Conservation (phyloP, 2,329 filamentous ascomycete genomes). For the Colletotrichum shisoi region DNA sequence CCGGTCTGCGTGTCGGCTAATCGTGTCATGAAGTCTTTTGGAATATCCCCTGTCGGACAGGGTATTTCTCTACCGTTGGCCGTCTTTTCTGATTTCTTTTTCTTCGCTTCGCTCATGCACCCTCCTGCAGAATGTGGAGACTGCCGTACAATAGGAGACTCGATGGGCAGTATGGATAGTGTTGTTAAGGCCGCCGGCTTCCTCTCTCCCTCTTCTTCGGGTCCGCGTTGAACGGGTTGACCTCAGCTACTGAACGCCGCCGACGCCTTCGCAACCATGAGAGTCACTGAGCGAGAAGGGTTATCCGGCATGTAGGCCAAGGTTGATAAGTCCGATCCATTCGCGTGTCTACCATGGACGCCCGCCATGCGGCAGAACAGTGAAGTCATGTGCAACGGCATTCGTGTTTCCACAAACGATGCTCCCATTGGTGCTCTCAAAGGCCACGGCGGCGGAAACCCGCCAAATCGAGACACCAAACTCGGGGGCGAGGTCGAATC, state of each 20-base stretch:
- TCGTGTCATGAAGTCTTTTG: constrained; percentile 1
- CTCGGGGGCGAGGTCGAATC: background rate
- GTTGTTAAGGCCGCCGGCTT: background rate
- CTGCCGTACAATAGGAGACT: background rate
- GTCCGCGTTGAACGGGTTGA: background rate
- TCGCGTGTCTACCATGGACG: too few relatives aligned
- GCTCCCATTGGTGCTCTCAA: too few relatives aligned
- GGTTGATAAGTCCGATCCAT: too few relatives aligned
- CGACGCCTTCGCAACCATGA: background rate
- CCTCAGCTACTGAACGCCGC: background rate
- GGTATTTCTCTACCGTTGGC: background rate
- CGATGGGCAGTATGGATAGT: background rate
- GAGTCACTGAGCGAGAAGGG: background rate
- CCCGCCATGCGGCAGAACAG: too few relatives aligned
- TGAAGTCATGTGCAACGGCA: too few relatives aligned
- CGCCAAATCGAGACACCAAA: background rate
- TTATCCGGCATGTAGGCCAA: too few relatives aligned
- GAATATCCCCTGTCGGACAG: background rate
- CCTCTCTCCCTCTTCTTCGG: background rate
- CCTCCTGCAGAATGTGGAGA: constrained; percentile 6
- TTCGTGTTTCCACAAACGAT: too few relatives aligned
- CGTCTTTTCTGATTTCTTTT: background rate
- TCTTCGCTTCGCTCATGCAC: background rate
- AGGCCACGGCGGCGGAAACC: too few relatives aligned
- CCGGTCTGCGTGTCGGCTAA: background rate